Base-by-base conservation (phyloP, 148 eudicot genomes). In the Pharnaceum exiguum region DNA sequence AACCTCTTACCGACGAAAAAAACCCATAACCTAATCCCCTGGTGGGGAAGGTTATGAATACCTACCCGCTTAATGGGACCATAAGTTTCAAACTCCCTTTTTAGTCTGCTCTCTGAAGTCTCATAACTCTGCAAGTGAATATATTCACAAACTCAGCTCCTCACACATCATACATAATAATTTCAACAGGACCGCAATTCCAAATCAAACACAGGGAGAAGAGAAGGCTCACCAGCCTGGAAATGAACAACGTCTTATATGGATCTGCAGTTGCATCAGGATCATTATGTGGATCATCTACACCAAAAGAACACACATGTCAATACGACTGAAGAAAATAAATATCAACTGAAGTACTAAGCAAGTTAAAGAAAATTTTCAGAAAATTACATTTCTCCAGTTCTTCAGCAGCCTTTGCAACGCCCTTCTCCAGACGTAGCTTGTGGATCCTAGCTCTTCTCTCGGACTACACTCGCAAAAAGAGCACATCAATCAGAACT, bases 41-140 rank as follows among this genome's bases (percentile, higher is more conserved):
- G 49, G 63, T 38, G 44, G 71, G 77, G 67, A 64, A 56, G 73
- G 74, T 75, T 66, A 60, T 37, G 33, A 77, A 74, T 77, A 90
- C 97, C 82, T 90, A 90, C 99, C 99, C 87, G 86, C 69, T 94
- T 94, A 77, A 94, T 89, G 27, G 99, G 91, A 54, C 99, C 99
- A 73, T 89, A 94, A 65, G 99, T 86, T 78, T 94, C 99, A 75
- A 94, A 94, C 87, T 94, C 99, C 83, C 99, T 86, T 82, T 86
- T 94, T 60, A 94, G 75, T 75, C 88, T 80, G 87, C 95, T 89
- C 73, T 94, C 96, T 13, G 96, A 74, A 44, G 96, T 94, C 74
- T 94, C 99, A 51, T 82, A 84, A 61, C 79, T 90, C 97, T 90
- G 91, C 45, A 79, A 69, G 45, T 12, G 61, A 32, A 13, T 21